These are phyloP conservation scores for Penicillium sp. DNA, from an alignment of 2,329 filamentous ascomycete species.

Conservation along the genomic window DNA sequence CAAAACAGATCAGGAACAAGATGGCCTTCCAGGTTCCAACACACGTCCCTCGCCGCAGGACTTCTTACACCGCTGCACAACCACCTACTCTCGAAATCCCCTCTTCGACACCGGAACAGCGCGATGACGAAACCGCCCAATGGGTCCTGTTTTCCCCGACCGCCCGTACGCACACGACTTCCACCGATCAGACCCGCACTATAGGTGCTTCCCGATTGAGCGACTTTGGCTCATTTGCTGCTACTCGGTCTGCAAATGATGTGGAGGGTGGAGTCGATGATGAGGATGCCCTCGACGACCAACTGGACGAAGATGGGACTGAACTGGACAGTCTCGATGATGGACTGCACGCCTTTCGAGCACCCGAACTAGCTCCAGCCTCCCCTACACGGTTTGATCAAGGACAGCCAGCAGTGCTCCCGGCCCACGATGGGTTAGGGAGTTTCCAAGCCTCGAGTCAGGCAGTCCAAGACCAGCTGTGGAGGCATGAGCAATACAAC, in stretches of 20 bases:
- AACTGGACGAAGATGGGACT: constrained; percentile 55
- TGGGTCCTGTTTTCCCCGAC: constrained; percentile 94
- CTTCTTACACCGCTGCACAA: constrained; percentile 33
- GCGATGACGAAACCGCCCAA: constrained; percentile 75
- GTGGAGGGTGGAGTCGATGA: constrained; percentile 35
- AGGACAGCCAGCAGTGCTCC: constrained; percentile 70
- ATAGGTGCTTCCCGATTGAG: constrained; percentile 71
- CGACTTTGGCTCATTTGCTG: constrained; percentile 74
- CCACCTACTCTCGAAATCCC: constrained; percentile 31
- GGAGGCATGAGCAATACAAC: constrained; percentile 84
- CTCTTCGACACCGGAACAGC: constrained; percentile 35
- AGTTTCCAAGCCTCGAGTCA: constrained; percentile 69
- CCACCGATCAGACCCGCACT: constrained; percentile 62
- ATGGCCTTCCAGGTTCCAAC: constrained; percentile 43
- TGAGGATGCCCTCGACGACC: constrained; percentile 61
- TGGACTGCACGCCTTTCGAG: constrained; percentile 82
- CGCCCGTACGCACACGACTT: constrained; percentile 67
- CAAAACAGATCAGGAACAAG: constrained; percentile 5
- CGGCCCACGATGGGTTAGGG: constrained; percentile 86
- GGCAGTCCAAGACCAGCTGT: constrained; percentile 76
- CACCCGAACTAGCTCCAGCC: constrained; percentile 51
- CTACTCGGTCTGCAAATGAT: constrained; percentile 56
- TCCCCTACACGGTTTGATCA: constrained; percentile 50
- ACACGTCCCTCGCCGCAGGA: constrained; percentile 36
- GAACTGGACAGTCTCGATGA: constrained; percentile 93